A percentile compares a stretch with the other conserved stretches of the same genome.
These are phyloP conservation scores for Stenocarpella maydis DNA, from an alignment of 2,329 filamentous ascomycete genomes.

Conservation along the genomic window DNA sequence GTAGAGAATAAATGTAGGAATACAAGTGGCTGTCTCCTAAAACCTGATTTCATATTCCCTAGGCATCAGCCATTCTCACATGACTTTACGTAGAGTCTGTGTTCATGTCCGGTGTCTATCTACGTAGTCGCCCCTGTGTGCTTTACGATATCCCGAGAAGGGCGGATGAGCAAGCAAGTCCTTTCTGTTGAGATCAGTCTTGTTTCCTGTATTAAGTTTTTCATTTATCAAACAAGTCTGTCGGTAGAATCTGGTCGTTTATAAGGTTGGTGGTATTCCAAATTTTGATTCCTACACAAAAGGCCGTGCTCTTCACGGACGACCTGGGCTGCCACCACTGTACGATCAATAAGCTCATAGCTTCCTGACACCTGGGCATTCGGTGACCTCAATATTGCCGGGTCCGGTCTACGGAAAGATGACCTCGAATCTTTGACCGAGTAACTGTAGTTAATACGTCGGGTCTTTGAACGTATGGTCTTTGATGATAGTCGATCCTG, in stretches of 20 bases:
- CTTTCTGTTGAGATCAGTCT: no score
- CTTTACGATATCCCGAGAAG: no score
- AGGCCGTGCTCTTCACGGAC: background rate
- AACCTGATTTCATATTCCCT: no score
- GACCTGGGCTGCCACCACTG: background rate
- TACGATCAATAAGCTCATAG: background rate
- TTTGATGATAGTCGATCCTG: background rate
- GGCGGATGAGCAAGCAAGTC: no score
- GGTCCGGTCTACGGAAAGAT: background rate
- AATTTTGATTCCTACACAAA: background rate
- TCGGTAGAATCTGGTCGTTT: background rate
- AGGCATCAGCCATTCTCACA: no score
- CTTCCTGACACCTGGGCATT: background rate
- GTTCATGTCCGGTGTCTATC: no score
- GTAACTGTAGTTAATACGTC: no score
- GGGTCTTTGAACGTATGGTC: background rate
- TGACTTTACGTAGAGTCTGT: no score
- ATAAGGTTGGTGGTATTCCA: background rate
- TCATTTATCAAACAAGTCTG: conserved; percentile 1
- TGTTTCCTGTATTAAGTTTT: no score
- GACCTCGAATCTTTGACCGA: background rate
- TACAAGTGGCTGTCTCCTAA: no score
- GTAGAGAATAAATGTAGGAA: no score
- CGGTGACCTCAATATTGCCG: background rate
- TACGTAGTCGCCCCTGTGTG: no score